Evolutionary conservation across 176 grass and related monocot genomes (phyloP).

Genomic region (Oryza meyeriana): DNA sequence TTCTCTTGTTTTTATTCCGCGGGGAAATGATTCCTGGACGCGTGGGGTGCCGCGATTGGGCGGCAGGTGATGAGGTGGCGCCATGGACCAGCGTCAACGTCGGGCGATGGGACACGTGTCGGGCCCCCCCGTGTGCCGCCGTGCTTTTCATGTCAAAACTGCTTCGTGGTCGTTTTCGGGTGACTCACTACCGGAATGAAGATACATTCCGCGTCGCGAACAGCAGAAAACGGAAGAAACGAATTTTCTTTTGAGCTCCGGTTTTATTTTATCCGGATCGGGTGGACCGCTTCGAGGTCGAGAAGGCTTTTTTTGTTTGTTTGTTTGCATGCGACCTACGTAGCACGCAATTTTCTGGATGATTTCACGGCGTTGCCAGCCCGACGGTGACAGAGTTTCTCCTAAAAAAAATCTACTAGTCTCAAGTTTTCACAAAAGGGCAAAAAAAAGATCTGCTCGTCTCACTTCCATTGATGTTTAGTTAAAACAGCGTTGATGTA

Average conservation of each 20-base stretch:
- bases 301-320: background rate
- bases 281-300: background rate
- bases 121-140: background rate
- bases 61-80: background rate
- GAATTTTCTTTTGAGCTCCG: background rate
- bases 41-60: background rate
- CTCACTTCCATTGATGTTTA: background rate
- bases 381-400: background rate
- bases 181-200: background rate
- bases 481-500: background rate
- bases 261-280: background rate
- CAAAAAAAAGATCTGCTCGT: background rate
- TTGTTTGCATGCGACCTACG: background rate
- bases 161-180: slow-evolving; percentile 26
- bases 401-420: background rate
- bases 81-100: background rate
- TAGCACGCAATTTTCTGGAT: background rate
- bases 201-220: background rate
- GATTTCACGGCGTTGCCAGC: background rate
- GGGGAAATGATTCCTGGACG: background rate
- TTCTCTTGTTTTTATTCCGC: rapidly evolving
- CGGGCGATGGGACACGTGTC: background rate
- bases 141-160: slow-evolving; percentile 34
- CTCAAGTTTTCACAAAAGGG: no score
- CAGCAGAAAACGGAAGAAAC: background rate